A percentile compares a stretch with the other conserved stretches of the same genome.
Evolutionary conservation across 768 basidiomycete genomes (phyloP).

Genomic region (Leucosporidium yakuticum): DNA sequence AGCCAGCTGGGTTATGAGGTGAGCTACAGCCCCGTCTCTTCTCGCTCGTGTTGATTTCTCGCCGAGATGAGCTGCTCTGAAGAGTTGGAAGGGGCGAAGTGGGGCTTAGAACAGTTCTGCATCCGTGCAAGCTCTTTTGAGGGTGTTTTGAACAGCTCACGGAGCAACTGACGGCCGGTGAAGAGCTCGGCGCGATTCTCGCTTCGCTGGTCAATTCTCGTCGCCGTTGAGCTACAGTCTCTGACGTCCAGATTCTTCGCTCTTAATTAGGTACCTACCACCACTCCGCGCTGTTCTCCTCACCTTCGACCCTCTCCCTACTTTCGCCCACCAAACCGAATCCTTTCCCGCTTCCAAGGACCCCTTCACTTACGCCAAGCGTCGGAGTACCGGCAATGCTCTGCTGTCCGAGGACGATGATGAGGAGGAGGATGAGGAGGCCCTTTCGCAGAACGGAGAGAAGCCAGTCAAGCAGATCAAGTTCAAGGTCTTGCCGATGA

Average conservation of each 20-base stretch:
- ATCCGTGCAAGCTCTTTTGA: background rate
- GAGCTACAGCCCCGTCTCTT: slow-evolving; percentile 21
- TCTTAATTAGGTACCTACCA: slow-evolving; percentile 43
- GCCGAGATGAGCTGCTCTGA: background rate
- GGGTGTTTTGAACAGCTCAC: too few relatives aligned
- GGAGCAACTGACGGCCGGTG: too few relatives aligned
- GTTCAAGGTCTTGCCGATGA: slow-evolving; percentile 36
- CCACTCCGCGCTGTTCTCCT: slow-evolving; percentile 46
- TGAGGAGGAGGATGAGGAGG: background rate
- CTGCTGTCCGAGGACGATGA: slow-evolving; percentile 1
- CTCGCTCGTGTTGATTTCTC: background rate
- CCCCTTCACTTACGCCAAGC: slow-evolving; percentile 12
- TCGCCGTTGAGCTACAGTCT: background rate
- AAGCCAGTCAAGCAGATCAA: slow-evolving; percentile 1
- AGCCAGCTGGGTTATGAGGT: slow-evolving; percentile 48
- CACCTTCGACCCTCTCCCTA: slow-evolving; percentile 43
- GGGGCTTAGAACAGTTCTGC: background rate
- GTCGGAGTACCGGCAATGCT: too few relatives aligned
- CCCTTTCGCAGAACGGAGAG: too few relatives aligned
- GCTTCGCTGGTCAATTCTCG: background rate
- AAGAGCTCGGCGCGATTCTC: too few relatives aligned
- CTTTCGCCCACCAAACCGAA: slow-evolving; percentile 34
- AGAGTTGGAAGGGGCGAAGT: background rate
- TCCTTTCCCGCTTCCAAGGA: slow-evolving; percentile 9
- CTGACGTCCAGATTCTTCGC: background rate